Evolutionary conservation across 805 yeast genomes (phyloP), one percentile per base, ranked within the genome.

Genomic region (Ogataea ramenticola): DNA sequence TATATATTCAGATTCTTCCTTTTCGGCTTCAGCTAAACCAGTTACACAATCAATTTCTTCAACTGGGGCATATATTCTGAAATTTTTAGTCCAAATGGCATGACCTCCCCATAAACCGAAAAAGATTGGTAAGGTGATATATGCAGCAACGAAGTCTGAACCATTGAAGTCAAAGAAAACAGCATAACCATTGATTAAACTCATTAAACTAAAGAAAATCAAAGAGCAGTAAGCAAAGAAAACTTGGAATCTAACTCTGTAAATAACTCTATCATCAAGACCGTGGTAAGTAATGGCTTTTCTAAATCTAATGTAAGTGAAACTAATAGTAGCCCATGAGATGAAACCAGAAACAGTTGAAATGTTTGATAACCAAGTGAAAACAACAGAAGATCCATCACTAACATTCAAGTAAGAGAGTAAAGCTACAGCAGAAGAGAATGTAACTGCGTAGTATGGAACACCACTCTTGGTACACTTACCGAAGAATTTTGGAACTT

Each of bases 341-440:
- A 81, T 57, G 62, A 81, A 80, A 14, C 86, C 86, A 3, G 86
- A 77, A 41, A 81, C 75, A 29, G 86, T 79, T 27, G 82, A 72
- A 50, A 82, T 74, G 58, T 80, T 80, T 17, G 82, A 67, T 44
- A 81, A 72, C 87, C 87, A 81, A 22, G 74, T 65, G 67, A 86
- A 86, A 26, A 83, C 76, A 29, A 69, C 70, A 17, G 80, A 64
- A 2, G 90, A 68, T 12, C 77, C 68, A 37, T 74, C 63, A 6
- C 84, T 71, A 35, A 75, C 79, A 44, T 81, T 79, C 80, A 86
- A 77, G 62, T 69, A 86, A 2, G 86, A 84, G 50, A 86, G 68
- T 42, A 74, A 70, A 1, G 74, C 66, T 41, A 79, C 60, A 10
- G 64, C 51, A 40, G 75, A 65, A 39, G 79, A 69, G n/a, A 80